These are phyloP conservation scores for Trichophaea hybrida DNA, from an alignment of 2,329 filamentous ascomycete species.

Conservation along the genomic window DNA sequence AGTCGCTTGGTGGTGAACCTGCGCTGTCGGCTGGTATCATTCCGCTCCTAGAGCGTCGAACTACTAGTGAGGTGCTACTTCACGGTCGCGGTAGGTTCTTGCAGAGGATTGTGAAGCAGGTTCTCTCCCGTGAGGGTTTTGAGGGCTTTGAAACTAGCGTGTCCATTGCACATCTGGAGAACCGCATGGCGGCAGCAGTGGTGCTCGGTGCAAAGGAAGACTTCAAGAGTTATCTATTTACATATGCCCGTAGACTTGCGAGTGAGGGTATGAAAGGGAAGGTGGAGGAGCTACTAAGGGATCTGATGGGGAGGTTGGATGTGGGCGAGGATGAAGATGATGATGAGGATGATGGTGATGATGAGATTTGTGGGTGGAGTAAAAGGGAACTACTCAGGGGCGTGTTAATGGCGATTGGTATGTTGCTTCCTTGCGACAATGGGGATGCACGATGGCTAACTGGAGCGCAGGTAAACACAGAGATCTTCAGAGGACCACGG, in stretches of 20 bases:
- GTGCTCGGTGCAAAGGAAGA: constrained; percentile 77
- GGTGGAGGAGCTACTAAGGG: constrained; percentile 80
- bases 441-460: constrained; percentile 22
- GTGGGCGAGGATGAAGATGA: constrained; percentile 44
- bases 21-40: constrained; percentile 81
- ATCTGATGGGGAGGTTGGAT: constrained; percentile 57
- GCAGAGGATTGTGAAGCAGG: constrained; percentile 76
- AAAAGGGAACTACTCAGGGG: constrained; percentile 75
- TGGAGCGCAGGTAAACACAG: constrained; percentile 65
- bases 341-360: constrained; percentile 37
- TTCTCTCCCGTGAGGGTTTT: constrained; percentile 78
- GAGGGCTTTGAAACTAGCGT: constrained; percentile 83
- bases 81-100: constrained; percentile 85
- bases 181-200: constrained; percentile 76
- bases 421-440: constrained; percentile 30
- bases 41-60: constrained; percentile 83
- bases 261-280: constrained; percentile 77
- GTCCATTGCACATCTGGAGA: constrained; percentile 88
- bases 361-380: constrained; percentile 79
- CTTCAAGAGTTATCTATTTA: constrained; percentile 86
- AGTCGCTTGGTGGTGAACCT: constrained; percentile 38
- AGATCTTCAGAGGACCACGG: constrained; percentile 83
- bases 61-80: constrained; percentile 79
- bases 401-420: constrained; percentile 84
- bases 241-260: constrained; percentile 93